Evolutionary conservation across 306 rosid species (phyloP).

Genomic region (Pueraria montana): DNA sequence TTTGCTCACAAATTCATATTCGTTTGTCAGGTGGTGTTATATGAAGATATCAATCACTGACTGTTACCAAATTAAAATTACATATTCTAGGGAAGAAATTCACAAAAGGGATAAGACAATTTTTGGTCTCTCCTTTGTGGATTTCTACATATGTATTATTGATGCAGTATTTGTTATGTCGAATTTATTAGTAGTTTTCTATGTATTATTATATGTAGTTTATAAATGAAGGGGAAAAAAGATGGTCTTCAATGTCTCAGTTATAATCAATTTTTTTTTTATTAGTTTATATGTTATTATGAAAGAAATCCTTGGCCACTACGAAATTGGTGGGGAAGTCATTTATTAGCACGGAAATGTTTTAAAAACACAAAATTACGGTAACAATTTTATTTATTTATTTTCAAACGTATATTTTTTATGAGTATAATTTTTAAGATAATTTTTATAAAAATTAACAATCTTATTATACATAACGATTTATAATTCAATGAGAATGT

Average conservation of each 20-base stretch:
- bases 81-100: conserved; percentile 50
- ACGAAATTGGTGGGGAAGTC: neutral
- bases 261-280: conserved; percentile 13
- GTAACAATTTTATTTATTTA: too few relatives aligned
- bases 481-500: too few relatives aligned
- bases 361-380: neutral
- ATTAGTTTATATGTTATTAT: neutral
- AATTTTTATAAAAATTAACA: too few relatives aligned
- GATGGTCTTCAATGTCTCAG: conserved; percentile 17
- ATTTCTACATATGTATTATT: conserved; percentile 56
- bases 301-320: neutral
- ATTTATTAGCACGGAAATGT: neutral
- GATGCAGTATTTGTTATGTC: conserved; percentile 47
- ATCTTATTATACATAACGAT: too few relatives aligned
- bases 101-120: conserved; percentile 57
- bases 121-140: conserved; percentile 66
- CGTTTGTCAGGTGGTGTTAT: conserved; percentile 47
- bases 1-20: conserved; percentile 58
- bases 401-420: neutral
- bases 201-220: conserved; percentile 26
- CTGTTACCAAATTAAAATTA: conserved; percentile 57
- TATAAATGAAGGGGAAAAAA: neutral
- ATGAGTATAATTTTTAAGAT: neutral
- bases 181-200: conserved; percentile 41
- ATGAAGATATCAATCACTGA: conserved; percentile 60